These are phyloP conservation scores for Solanum lignicaule DNA, from an alignment of 257 asterid species.

Conservation along the genomic window DNA sequence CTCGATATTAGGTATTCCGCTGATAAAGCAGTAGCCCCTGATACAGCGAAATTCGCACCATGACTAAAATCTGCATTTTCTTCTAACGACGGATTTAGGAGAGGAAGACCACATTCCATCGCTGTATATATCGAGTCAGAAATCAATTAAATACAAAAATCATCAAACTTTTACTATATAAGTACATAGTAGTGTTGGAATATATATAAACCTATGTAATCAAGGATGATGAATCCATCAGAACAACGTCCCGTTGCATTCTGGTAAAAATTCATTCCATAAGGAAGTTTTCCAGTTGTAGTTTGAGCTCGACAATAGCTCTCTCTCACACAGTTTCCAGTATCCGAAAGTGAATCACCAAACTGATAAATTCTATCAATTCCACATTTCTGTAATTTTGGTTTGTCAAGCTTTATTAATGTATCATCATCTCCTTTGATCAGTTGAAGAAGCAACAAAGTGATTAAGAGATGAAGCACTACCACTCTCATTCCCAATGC, in stretches of 20 bases:
- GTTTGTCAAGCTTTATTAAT: neutral
- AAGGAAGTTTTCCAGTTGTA: neutral
- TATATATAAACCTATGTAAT: neutral
- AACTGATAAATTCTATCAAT: conserved; percentile 9
- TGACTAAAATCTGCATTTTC: neutral
- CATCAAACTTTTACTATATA: too few species aligned
- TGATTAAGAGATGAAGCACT: neutral
- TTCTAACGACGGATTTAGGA: neutral
- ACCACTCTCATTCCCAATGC: neutral
- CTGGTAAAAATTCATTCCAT: neutral
- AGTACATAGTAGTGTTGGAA: neutral
- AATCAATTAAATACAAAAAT: neutral
- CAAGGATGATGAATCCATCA: conserved; percentile 7
- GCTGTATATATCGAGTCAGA: neutral
- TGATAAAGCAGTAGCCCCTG: conserved; percentile 13
- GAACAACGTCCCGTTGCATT: conserved; percentile 9
- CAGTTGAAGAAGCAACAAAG: neutral
- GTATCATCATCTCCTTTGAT: neutral
- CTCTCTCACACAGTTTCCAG: conserved; percentile 8
- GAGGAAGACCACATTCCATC: conserved; percentile 2
- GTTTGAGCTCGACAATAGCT: neutral
- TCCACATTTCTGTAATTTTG: neutral
- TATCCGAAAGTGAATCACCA: conserved; percentile 14
- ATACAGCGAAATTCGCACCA: conserved; percentile 14
- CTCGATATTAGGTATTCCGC: neutral